phyloP scores from a whole-genome alignment of 345 rosid genomes.

The Durio zibethinus region DNA sequence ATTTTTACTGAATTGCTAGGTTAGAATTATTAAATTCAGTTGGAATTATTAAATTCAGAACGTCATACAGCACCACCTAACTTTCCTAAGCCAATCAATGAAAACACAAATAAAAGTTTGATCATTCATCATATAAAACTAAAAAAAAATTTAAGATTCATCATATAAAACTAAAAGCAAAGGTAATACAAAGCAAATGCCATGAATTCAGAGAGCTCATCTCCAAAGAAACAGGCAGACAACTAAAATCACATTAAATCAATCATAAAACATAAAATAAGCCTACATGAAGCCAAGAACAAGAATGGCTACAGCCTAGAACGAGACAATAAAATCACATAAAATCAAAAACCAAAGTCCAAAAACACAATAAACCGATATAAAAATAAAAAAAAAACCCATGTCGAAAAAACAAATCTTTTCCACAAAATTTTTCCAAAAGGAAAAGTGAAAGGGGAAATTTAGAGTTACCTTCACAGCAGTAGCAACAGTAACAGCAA shows the following conservation, averaged over 20 bases:
- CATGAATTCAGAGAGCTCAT: not conserved
- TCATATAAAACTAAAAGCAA: not conserved
- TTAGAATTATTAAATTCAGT: not conserved
- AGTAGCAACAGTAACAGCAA: conserved; percentile 57
- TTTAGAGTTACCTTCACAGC: conserved; percentile 46
- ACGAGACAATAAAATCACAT: not conserved
- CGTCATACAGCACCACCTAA: not conserved
- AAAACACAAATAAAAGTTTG: not conserved
- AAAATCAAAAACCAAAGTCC: not conserved
- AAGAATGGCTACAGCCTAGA: not conserved
- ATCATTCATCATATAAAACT: not conserved
- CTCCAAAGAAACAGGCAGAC: not conserved
- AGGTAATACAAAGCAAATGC: not conserved
- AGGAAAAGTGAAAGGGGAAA: not conserved
- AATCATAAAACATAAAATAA: not conserved
- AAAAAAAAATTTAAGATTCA: not conserved
- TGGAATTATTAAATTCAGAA: not conserved
- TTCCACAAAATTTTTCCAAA: not conserved
- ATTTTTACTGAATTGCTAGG: not conserved
- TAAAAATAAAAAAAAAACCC: not conserved
- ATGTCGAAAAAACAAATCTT: not conserved
- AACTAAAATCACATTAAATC: not conserved
- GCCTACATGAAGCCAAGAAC: not conserved
- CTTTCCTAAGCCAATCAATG: not conserved
- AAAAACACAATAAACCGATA: not conserved